These are phyloP conservation scores for Prinsepia uniflora DNA, from an alignment of 306 rosid species.

Conservation along the genomic window DNA sequence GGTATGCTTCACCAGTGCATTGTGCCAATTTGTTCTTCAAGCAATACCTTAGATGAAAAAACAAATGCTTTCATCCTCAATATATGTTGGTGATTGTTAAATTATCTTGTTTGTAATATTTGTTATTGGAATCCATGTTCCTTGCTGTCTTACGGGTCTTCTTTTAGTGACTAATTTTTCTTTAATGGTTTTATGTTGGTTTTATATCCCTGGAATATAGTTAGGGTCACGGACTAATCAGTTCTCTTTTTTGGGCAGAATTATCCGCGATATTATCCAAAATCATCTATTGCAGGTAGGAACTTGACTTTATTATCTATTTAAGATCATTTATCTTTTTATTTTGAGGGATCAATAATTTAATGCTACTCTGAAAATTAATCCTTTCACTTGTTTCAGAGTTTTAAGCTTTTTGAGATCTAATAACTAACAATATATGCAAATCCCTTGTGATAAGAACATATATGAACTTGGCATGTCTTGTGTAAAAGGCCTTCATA, in stretches of 20 bases:
- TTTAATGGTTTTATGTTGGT: slow-evolving; percentile 3
- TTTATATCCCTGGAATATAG: slow-evolving; percentile 16
- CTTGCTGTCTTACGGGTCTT: background rate
- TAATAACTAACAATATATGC: background rate
- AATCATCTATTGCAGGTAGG: slow-evolving; percentile 93
- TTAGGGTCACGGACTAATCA: slow-evolving; percentile 15
- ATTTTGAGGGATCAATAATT: slow-evolving; percentile 15
- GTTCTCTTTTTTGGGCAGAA: slow-evolving; percentile 46
- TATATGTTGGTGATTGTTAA: background rate
- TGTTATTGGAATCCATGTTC: slow-evolving; percentile 16
- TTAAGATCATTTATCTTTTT: background rate
- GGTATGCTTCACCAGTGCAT: slow-evolving; percentile 45
- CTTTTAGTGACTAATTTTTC: background rate
- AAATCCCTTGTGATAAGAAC: background rate
- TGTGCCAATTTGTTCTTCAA: slow-evolving; percentile 5
- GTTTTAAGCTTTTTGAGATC: slow-evolving; percentile 12
- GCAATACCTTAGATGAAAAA: slow-evolving; percentile 8
- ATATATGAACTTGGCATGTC: background rate
- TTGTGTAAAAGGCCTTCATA: background rate
- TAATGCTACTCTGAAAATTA: background rate
- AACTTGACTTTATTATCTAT: slow-evolving; percentile 19
- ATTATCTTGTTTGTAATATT: background rate
- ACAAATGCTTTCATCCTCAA: slow-evolving; percentile 8
- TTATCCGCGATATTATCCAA: slow-evolving; percentile 95
- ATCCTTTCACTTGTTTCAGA: slow-evolving; percentile 1